Evolutionary conservation across 2,329 filamentous ascomycete species (phyloP).

Genomic region (Colletotrichum sp.): DNA sequence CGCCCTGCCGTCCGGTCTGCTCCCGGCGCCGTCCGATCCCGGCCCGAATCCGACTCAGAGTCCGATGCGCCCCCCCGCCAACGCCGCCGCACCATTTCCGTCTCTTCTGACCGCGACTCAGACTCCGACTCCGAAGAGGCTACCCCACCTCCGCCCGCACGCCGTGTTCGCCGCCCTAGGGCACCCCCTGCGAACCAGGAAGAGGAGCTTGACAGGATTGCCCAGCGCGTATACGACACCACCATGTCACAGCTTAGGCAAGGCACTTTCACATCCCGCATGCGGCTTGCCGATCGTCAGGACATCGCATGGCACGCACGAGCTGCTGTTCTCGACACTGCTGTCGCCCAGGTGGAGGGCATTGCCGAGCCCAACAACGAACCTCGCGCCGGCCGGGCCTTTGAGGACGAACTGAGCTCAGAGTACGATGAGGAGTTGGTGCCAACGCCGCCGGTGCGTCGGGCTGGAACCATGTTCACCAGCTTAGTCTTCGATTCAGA

Average conservation of each 20-base stretch:
- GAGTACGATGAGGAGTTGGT: not conserved
- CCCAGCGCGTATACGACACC: not conserved
- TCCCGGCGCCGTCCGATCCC: not conserved
- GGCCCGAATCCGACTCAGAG: not conserved
- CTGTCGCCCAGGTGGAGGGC: not conserved
- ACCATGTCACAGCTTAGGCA: not conserved
- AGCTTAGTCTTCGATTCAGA: not conserved
- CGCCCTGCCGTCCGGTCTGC: not conserved
- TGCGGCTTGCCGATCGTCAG: not conserved
- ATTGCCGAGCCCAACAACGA: not conserved
- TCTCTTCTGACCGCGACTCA: not conserved
- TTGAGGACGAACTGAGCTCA: not conserved
- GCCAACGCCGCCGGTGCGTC: not conserved
- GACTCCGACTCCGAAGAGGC: not conserved
- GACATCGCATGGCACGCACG: not conserved
- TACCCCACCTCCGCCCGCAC: not conserved
- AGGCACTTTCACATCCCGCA: not conserved
- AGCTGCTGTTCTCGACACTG: not conserved
- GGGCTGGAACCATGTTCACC: not conserved
- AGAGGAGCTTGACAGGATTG: not conserved
- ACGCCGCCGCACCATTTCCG: not conserved
- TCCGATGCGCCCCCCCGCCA: not conserved
- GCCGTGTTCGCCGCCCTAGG: not conserved
- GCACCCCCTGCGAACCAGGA: not conserved
- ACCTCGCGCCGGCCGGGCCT: not conserved